Evolutionary conservation across 2,329 filamentous ascomycete genomes (phyloP).

Genomic region (Mariannaea elegans): DNA sequence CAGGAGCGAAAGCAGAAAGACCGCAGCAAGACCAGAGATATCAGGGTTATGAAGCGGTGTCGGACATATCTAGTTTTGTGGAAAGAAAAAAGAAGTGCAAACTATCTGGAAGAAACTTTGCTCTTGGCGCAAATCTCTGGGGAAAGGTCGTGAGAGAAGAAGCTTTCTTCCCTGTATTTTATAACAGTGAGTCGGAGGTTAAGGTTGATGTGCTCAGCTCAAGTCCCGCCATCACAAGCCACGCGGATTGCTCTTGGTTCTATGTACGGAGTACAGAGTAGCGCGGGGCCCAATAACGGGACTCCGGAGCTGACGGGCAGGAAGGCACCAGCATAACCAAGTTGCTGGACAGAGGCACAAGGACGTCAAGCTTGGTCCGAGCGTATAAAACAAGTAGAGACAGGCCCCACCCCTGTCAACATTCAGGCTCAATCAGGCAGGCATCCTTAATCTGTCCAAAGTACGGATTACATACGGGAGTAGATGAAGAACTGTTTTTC

Average conservation of each 20-base stretch:
- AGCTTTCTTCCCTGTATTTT: not conserved
- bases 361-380: constrained; percentile 38
- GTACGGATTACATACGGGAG: no score
- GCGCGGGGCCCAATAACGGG: constrained; percentile 31
- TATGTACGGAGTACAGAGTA: no score
- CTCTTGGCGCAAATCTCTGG: not conserved
- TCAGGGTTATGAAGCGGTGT: constrained; percentile 25
- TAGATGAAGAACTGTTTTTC: constrained; percentile 29
- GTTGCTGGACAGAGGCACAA: constrained; percentile 10
- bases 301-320: constrained; percentile 13
- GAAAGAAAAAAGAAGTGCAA: not conserved
- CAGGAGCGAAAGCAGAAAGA: constrained; percentile 27
- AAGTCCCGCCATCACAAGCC: constrained; percentile 28
- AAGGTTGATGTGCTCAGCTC: constrained; percentile 15
- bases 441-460: no score
- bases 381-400: not conserved
- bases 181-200: constrained; percentile 9
- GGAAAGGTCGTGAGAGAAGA: not conserved
- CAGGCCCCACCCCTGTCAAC: not conserved
- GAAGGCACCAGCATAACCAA: no score
- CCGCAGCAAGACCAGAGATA: constrained; percentile 17
- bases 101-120: not conserved
- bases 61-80: constrained; percentile 30
- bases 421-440: no score
- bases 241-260: not conserved